Evolutionary conservation across 805 yeast genomes (phyloP).

Genomic region (Ogataea pini): DNA sequence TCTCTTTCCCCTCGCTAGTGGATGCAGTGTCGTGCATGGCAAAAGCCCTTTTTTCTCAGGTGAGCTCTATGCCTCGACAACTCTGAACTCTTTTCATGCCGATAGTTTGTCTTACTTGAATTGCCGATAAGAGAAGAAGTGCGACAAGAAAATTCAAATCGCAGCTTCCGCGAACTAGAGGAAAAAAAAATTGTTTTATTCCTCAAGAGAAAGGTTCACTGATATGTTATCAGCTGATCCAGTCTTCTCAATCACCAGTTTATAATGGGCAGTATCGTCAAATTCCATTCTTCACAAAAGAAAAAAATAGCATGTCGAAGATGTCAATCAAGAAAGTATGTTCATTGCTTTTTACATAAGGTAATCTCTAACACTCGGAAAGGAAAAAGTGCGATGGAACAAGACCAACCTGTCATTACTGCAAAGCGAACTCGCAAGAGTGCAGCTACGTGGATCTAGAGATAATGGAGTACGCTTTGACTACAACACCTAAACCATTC

Average conservation of each 20-base stretch:
- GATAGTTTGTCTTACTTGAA: no score
- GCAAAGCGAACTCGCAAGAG: slow-evolving; percentile 2
- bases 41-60: no score
- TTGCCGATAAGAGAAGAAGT: no score
- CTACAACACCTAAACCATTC: neutral
- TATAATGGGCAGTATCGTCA: slow-evolving; percentile 3
- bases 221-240: neutral
- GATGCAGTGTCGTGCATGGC: no score
- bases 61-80: no score
- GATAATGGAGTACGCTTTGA: neutral
- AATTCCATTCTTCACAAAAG: slow-evolving; percentile 3
- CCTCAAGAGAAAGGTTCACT: no score
- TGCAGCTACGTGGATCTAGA: slow-evolving; percentile 6
- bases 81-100: no score
- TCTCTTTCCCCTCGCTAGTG: no score
- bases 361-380: neutral
- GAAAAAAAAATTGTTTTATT: no score
- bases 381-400: slow-evolving; percentile 11
- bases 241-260: neutral
- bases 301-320: slow-evolving; percentile 1
- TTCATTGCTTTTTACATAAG: no score
- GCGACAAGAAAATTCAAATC: no score
- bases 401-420: slow-evolving; percentile 8
- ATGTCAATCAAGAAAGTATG: slow-evolving; percentile 9
- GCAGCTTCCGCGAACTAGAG: no score